Conservation (phyloP, 2,329 filamentous ascomycete genomes). For the Fusarium cicatricum region DNA sequence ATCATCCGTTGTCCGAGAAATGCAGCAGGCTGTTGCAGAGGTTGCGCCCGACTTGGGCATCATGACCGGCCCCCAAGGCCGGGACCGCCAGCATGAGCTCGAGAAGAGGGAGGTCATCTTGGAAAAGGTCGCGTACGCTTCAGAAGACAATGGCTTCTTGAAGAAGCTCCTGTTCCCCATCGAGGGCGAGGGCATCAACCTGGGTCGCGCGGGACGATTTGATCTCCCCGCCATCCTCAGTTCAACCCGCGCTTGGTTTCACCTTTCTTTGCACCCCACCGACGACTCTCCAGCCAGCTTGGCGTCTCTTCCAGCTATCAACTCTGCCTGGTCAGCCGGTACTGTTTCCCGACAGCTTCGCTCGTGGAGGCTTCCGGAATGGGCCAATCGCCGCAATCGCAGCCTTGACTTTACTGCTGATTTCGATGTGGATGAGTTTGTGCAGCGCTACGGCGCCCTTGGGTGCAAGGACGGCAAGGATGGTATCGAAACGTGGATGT, state of each 20-base stretch:
- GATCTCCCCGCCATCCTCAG: constrained; percentile 78
- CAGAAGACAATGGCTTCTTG: constrained; percentile 83
- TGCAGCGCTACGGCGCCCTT: constrained; percentile 79
- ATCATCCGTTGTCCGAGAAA: constrained; percentile 86
- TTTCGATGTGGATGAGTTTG: constrained; percentile 94
- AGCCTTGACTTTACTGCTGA: constrained; percentile 95
- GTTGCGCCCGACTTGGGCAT: constrained; percentile 83
- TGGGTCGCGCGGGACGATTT: constrained; percentile 80
- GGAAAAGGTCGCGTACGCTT: constrained; percentile 85
- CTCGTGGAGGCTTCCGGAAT: constrained; percentile 92
- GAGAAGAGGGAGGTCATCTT: constrained; percentile 85
- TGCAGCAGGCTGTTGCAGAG: constrained; percentile 81
- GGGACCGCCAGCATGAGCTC: constrained; percentile 78
- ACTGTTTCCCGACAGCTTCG: constrained; percentile 92
- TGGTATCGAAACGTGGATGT: constrained; percentile 91
- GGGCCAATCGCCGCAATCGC: constrained; percentile 93
- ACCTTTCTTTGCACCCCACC: constrained; percentile 89
- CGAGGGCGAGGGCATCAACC: constrained; percentile 77
- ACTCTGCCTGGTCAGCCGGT: constrained; percentile 92
- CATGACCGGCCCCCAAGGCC: constrained; percentile 69
- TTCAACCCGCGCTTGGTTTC: constrained; percentile 94
- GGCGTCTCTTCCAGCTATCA: constrained; percentile 74
- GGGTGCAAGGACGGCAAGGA: constrained; percentile 92
- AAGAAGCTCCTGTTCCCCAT: constrained; percentile 83
- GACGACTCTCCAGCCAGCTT: constrained; percentile 82